These are phyloP conservation scores for Dillenia suffruticosa DNA, from an alignment of 164 flowering plant species.

Conservation along the genomic window DNA sequence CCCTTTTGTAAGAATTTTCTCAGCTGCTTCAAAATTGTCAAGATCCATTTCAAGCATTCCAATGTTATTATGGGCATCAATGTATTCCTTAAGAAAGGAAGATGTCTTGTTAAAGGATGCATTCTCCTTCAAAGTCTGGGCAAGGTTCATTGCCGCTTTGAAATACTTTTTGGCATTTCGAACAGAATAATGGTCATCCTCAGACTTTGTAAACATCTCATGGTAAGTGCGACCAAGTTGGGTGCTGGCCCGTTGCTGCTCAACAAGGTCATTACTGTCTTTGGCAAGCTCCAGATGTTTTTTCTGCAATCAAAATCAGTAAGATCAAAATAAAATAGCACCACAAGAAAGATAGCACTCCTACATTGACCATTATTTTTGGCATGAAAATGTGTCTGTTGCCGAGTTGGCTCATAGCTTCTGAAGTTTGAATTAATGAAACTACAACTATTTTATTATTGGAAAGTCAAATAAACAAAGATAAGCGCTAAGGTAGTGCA, in stretches of 20 bases:
- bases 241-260: constrained; percentile 93
- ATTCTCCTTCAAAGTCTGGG: constrained; percentile 54
- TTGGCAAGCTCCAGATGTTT: constrained; percentile 87
- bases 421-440: too few species aligned
- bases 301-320: constrained; percentile 44
- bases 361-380: too few species aligned
- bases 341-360: background rate
- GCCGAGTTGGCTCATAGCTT: too few species aligned
- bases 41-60: constrained; percentile 96
- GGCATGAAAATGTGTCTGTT: too few species aligned
- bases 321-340: background rate
- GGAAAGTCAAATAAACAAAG: too few species aligned
- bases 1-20: constrained; percentile 55
- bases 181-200: constrained; percentile 56
- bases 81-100: constrained; percentile 67
- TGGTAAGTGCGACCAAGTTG: constrained; percentile 97
- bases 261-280: constrained; percentile 59
- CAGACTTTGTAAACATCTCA: constrained; percentile 64
- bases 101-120: constrained; percentile 30
- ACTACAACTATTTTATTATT: too few species aligned
- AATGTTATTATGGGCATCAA: constrained; percentile 87
- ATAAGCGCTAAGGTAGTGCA: too few species aligned
- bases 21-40: constrained; percentile 77
- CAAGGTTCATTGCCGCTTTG: constrained; percentile 71
- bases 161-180: constrained; percentile 87